Conservation (phyloP, 129 eudicot genomes). For the Flaveria trinervia region DNA sequence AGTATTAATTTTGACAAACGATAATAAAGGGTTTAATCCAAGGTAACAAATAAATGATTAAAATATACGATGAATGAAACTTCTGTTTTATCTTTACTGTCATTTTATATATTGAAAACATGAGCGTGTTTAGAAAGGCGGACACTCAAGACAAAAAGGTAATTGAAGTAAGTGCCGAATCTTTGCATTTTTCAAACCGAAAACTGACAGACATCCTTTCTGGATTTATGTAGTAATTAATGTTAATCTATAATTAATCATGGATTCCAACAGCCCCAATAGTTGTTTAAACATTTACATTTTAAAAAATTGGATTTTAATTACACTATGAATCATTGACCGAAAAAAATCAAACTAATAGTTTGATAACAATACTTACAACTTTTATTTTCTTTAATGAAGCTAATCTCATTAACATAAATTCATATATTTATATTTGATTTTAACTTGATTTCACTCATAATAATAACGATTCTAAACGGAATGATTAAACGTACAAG, state of each 20-base stretch:
- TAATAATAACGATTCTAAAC: too few species aligned
- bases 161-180: conserved; percentile 38
- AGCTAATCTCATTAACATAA: too few species aligned
- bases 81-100: conserved; percentile 40
- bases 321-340: too few species aligned
- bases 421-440: too few species aligned
- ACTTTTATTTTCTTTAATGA: too few species aligned
- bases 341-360: too few species aligned
- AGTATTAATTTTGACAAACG: too few species aligned
- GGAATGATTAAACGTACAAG: too few species aligned
- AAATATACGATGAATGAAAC: conserved; percentile 31
- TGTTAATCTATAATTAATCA: conserved; percentile 30
- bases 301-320: neutral
- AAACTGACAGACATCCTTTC: conserved; percentile 45
- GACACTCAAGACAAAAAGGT: conserved; percentile 38
- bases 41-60: neutral
- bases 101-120: conserved; percentile 18
- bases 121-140: conserved; percentile 20
- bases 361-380: too few species aligned
- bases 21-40: neutral
- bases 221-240: conserved; percentile 33
- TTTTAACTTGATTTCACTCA: too few species aligned
- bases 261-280: neutral
- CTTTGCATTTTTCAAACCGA: conserved; percentile 38
- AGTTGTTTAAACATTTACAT: neutral